Evolutionary conservation across 257 asterid species (phyloP), one percentile per base, ranked within the genome.

Genomic region (Gynochthodes officinalis): DNA sequence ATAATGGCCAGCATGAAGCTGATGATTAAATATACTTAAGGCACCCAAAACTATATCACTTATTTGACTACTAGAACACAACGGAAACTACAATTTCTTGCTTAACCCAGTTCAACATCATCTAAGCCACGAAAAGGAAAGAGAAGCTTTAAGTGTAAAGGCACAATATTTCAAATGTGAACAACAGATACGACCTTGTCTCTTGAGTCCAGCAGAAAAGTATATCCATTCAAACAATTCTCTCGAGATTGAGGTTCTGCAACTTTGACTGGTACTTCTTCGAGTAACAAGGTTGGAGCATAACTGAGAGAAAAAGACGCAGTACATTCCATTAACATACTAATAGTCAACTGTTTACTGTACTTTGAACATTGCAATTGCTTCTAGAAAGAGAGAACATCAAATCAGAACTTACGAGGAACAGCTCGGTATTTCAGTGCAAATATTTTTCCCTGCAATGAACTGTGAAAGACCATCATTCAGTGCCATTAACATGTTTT

Each of bases 341-440:
- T 64, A 68, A 73, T 49, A 66, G 65, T 4, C 49, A 57, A 75
- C 28, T 16, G 4, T 69, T 76, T 61, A 71, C 48, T 19, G 68
- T 54, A 65, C 42, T 54, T 43, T 54, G 65, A 52, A 42, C 66
- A 55, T 42, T 53, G 69, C 35, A 27, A 76, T 48, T 74, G 43
- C 62, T 60, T 69, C 71, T 71, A 27, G 64, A 57, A 66, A 40
- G 71, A 59, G 79, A 57, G 53, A 30, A 35, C 58, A 50, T 32
- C 43, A 72, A 53, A 21, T 42, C 70, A 64, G 67, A 73, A 86
- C 97, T 86, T 82, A 93, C 98, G 76, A 48, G 78, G 64, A 71
- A 78, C 70, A 63, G 88, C 90, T 83, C 42, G 98, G 99, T 73
- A 92, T 77, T 76, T 95, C 96, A 13, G 93, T 87, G 86, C 88